These are phyloP conservation scores for Phyllostachys edulis DNA, from an alignment of 176 grass and related monocot species.

Conservation along the genomic window DNA sequence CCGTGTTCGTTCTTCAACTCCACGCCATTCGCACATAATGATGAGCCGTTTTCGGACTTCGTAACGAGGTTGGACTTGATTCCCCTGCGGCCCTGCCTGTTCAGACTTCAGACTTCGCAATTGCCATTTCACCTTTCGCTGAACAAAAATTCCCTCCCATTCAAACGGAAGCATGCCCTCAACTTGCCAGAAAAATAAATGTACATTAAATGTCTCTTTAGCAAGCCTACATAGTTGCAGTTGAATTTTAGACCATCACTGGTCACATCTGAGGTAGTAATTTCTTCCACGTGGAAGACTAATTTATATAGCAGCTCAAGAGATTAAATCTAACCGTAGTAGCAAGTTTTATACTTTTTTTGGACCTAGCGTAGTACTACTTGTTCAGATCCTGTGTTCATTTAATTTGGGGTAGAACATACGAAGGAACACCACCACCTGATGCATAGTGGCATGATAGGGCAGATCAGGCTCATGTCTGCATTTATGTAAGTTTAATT, in stretches of 20 bases:
- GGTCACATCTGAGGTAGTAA: neutral
- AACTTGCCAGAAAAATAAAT: neutral
- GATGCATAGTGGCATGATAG: neutral
- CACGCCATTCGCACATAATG: neutral
- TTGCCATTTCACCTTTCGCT: neutral
- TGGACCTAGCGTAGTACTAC: neutral
- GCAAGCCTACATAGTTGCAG: neutral
- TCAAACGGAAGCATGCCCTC: slow-evolving; percentile 3
- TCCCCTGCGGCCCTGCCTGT: neutral
- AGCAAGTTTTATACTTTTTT: neutral
- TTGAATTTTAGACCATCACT: neutral
- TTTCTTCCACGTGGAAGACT: neutral
- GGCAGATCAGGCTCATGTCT: neutral
- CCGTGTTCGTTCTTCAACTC: neutral
- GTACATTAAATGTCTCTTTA: slow-evolving; percentile 1
- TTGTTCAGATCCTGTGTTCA: no score
- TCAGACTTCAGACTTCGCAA: slow-evolving; percentile 34
- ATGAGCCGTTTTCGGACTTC: neutral
- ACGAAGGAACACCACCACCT: neutral
- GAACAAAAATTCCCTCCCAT: neutral
- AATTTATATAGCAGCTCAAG: neutral
- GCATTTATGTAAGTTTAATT: neutral
- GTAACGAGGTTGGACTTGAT: slow-evolving; percentile 23
- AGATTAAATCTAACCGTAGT: neutral
- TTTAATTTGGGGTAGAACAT: neutral